Base-by-base conservation (phyloP, 164 flowering plant species). In the Houttuynia cordata region DNA sequence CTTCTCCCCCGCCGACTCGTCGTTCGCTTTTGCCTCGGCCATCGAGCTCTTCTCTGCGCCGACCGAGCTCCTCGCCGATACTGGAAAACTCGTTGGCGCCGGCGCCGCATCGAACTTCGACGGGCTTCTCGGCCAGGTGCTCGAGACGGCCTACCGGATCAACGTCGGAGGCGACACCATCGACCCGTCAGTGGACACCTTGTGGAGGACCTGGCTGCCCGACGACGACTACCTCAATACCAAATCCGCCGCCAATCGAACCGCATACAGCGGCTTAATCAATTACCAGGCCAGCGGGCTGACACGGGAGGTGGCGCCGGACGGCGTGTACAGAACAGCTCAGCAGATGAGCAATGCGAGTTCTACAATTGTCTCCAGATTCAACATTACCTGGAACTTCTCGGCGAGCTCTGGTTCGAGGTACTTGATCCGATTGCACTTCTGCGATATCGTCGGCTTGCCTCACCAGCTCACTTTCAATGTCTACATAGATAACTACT, bases 11-110 rank as follows among this genome's bases (percentile, higher is more conserved):
- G 66, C 77, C 7, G 59, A 64, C 21, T 72, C 83, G 4, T 51
- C 93, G 70, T 37, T 79, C 45, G 88, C 82, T 59, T 91, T 78
- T 68, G 81, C 84, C 25, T 85, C 74, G 61, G 96, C 87, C 22
- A 78, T 87, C 63, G 97, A 90, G 63, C 81, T 87, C n/a, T 73
- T 85, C 62, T 84, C 97, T 0, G 86, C 82, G 53, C 93, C 97
- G 15, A 62, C 59, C 12, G 78, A 78, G 56, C 71, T 87, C 21
- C 70, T 90, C 54, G 1, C 60, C 24, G 84, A 80, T 67, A 45
- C 78, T 7, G n/a, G n/a, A n/a, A n/a, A n/a, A n/a, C n/a, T n/a
- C n/a, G n/a, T n/a, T n/a, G n/a, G n/a, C n/a, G n/a, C n/a, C n/a
- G n/a, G n/a, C n/a, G n/a, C n/a, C n/a, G n/a, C n/a, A n/a, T n/a